These are phyloP conservation scores for Dendrobium nobile DNA, from an alignment of 106 monocot genomes.

Conservation along the genomic window DNA sequence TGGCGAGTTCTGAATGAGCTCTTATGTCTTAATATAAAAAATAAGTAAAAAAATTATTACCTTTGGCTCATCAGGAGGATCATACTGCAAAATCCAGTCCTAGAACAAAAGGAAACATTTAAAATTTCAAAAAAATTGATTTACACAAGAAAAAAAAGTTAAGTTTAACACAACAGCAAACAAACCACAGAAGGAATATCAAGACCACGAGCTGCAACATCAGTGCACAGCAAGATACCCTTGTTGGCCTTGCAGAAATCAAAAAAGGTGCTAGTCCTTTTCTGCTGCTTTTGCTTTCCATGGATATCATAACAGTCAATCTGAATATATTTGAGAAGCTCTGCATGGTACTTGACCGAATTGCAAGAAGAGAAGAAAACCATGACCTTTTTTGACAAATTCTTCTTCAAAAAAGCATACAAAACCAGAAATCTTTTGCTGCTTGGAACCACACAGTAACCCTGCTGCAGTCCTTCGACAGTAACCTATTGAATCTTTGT, in stretches of 20 bases:
- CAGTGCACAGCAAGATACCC: conserved; percentile 87
- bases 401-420: conserved; percentile 77
- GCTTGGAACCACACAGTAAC: conserved; percentile 74
- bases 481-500: conserved; percentile 51
- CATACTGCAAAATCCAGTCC: conserved; percentile 97
- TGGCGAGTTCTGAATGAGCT: not conserved
- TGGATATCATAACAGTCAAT: conserved; percentile 80
- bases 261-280: conserved; percentile 79
- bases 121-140: not conserved
- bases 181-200: conserved; percentile 94
- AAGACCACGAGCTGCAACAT: conserved; percentile 94
- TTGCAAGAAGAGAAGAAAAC: conserved; percentile 97
- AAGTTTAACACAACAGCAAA: conserved; percentile 1
- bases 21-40: not conserved
- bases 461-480: conserved; percentile 86
- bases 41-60: conserved; percentile 17
- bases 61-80: conserved; percentile 99
- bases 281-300: conserved; percentile 94
- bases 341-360: conserved; percentile 82
- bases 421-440: conserved; percentile 70
- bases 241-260: conserved; percentile 78
- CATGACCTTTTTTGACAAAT: conserved; percentile 74
- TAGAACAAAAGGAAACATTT: conserved; percentile 16
- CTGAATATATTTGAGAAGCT: conserved; percentile 69
- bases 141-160: not conserved